A percentile compares a stretch with the other conserved stretches of the same genome.
These are phyloP conservation scores for Curvularia spicifera DNA, from an alignment of 2,329 filamentous ascomycete genomes.

Conservation along the genomic window DNA sequence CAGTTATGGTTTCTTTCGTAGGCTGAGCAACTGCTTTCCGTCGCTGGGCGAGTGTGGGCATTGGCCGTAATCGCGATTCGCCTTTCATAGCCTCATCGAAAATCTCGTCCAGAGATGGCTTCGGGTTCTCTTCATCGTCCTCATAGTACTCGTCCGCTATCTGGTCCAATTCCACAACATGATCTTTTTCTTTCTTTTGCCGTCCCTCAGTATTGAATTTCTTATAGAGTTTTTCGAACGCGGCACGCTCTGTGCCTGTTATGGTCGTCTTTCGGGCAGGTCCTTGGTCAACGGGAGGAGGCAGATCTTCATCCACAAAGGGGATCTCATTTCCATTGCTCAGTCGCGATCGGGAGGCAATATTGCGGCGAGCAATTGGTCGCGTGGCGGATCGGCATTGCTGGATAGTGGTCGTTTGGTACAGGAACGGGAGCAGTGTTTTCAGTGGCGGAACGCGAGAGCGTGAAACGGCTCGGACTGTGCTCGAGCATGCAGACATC, in stretches of 20 bases:
- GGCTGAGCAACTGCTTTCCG: conserved; percentile 1
- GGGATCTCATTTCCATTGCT: conserved; percentile 36
- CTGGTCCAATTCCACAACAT: conserved; percentile 32
- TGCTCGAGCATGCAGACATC: conserved; percentile 43
- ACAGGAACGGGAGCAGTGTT: conserved; percentile 70
- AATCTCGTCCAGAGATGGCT: conserved; percentile 34
- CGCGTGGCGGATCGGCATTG: conserved; percentile 37
- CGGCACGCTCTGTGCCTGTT: conserved; percentile 44
- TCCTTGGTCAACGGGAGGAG: conserved; percentile 29
- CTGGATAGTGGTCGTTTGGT: conserved; percentile 71
- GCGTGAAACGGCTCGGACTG: conserved; percentile 43
- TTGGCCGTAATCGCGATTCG: conserved; percentile 11
- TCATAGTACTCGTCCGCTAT: conserved; percentile 43
- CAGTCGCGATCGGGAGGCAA: conserved; percentile 30
- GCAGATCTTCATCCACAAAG: conserved; percentile 7
- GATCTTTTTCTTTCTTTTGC: conserved; percentile 23
- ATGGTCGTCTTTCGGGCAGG: conserved; percentile 42
- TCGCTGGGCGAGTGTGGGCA: conserved; percentile 8
- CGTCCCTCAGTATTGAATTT: conserved; percentile 32
- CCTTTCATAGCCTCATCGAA: conserved; percentile 40
- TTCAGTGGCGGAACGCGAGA: conserved; percentile 37
- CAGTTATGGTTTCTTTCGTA: conserved; percentile 2
- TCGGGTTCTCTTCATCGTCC: conserved; percentile 35
- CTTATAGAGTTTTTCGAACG: conserved; percentile 46
- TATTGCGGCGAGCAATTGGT: conserved; percentile 29